These are phyloP conservation scores for Hypoxylon cercidicola DNA, from an alignment of 495 filamentous ascomycete genomes.

Conservation along the genomic window DNA sequence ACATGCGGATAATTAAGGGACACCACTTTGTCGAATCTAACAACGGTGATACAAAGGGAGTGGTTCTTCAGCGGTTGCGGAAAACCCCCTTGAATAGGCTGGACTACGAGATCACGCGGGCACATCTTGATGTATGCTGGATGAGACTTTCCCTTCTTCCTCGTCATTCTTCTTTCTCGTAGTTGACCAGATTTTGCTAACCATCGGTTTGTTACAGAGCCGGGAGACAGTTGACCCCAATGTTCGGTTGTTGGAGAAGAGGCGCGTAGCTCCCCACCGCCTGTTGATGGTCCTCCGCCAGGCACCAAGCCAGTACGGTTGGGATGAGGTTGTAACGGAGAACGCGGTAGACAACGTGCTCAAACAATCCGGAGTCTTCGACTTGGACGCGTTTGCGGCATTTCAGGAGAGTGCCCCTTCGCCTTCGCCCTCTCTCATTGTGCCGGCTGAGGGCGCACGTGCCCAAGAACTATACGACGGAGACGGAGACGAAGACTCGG, in stretches of 20 bases:
- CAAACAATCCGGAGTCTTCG: not conserved
- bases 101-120: conserved; percentile 6
- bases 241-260: not conserved
- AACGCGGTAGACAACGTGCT: not conserved
- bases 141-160: not conserved
- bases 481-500: no score
- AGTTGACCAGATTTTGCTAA: not conserved
- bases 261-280: not conserved
- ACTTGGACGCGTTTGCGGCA: not conserved
- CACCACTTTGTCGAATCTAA: not conserved
- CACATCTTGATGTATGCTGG: not conserved
- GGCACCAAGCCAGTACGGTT: not conserved
- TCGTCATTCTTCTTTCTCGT: not conserved
- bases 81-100: not conserved
- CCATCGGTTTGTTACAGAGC: not conserved
- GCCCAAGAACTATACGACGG: no score
- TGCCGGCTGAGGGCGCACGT: no score
- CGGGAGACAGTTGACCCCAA: not conserved
- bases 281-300: not conserved
- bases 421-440: no score
- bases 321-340: conserved; percentile 1
- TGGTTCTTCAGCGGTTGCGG: not conserved
- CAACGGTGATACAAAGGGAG: not conserved
- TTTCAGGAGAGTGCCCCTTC: not conserved
- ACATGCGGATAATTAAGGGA: not conserved